Percentiles rank a stretch among this genome's conserved stretches.
These are phyloP conservation scores for Metschnikowia kunwiensis DNA, from an alignment of 805 yeast species.

Conservation along the genomic window DNA sequence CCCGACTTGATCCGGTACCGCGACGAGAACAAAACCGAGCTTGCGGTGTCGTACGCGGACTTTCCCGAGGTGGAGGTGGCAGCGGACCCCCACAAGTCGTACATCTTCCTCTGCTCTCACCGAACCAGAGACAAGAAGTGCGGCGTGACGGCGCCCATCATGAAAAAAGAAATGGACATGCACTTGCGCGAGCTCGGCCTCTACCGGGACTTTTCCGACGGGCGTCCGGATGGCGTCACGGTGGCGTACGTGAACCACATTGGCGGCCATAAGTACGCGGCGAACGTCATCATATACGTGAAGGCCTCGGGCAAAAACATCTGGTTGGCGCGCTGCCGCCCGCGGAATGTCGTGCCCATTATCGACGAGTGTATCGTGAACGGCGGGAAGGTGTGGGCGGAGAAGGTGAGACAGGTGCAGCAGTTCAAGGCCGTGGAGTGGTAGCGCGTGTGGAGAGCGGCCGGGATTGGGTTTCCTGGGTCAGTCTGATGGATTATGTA, in stretches of 20 bases:
- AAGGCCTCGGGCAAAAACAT: conserved; percentile 65
- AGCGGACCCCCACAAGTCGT: conserved; percentile 34
- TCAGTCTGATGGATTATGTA: no score
- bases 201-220: conserved; percentile 74
- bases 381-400: conserved; percentile 69
- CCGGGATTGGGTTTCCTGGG: no score
- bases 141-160: conserved; percentile 89
- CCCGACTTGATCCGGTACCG: conserved; percentile 36
- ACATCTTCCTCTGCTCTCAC: conserved; percentile 83
- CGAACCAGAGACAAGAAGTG: conserved; percentile 88
- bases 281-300: conserved; percentile 77
- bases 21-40: conserved; percentile 8
- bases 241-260: conserved; percentile 79
- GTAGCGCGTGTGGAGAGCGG: no score
- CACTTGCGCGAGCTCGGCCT: conserved; percentile 69
- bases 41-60: conserved; percentile 11
- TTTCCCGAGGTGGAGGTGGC: conserved; percentile 33
- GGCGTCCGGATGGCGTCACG: conserved; percentile 67
- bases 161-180: conserved; percentile 74
- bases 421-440: conserved; percentile 53
- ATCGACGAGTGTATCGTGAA: conserved; percentile 71
- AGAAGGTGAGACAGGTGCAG: conserved; percentile 59
- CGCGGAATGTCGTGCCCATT: conserved; percentile 69
- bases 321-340: conserved; percentile 87
- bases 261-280: conserved; percentile 95